Base-by-base conservation (phyloP, 2,329 filamentous ascomycete genomes). In the Chaetomiaceae sp. region DNA sequence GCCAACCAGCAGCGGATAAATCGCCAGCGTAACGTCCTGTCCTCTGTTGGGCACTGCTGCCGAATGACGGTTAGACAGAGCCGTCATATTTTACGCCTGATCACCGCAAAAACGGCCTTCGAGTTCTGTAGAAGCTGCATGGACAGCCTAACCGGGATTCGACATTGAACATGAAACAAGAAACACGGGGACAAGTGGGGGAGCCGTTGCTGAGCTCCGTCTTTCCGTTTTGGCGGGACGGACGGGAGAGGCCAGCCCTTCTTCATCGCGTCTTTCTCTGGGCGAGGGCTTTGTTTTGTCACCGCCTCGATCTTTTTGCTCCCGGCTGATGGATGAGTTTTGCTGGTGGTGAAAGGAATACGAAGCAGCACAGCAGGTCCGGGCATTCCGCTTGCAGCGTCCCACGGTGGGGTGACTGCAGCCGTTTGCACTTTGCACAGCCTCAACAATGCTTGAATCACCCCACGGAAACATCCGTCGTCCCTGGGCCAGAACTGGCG, bases 161-260 rank as follows among this genome's bases (percentile, higher is more conserved):
- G 15, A 36, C 25, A 31, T 12, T 31, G 8, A 51, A 58, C 37
- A 23, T 61, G 59, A 61, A 61, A 61, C 57, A 50, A 54, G 51
- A 59, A 58, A 59, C 53, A 59, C 31, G 59, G 53, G 55, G 47
- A 33, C 42, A 12, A 6, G 37, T 22, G 39, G 42, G 46, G 38
- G 29, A 31, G 15, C 17, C 14, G 23, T n/a, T 29, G 17, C 17
- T 29, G n/a, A n/a, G n/a, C 29, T 34, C 37, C 36, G 22, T 31
- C 23, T 22, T 33, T n/a, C 38, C 17, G 17, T 25, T 44, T 44
- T 44, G 44, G 44, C 38, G 36, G 43, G 15, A 39, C 12, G 11
- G 49, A 7, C 40, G 36, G 34, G 25, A 51, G n/a, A 23, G 23
- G 11, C 47, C 23, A 42, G 25, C 6, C 19, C 27, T 36, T 33